Evolutionary conservation across 2,329 filamentous ascomycete genomes (phyloP), one percentile per base, ranked within the genome.

Genomic region (Xylariaceae sp.): DNA sequence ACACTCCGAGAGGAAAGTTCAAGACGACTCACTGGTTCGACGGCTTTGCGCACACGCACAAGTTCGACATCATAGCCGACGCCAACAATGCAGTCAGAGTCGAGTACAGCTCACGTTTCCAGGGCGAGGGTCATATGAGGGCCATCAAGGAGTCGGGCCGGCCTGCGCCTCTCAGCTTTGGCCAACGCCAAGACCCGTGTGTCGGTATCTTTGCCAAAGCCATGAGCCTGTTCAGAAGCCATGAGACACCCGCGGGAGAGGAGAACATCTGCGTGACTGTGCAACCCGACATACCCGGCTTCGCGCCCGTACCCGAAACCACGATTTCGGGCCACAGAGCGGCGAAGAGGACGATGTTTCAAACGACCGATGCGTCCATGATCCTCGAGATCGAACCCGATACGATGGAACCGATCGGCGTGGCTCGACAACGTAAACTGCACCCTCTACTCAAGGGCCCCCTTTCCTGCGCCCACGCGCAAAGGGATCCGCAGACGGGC

Each of bases 11-110:
- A 3, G 77, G 78, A n/a, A 74, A 69, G 0, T 80, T 81, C 52
- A 66, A 70, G 21, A 68, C 81, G 9, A 75, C 71, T 1, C 85
- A 92, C 59, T 92, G 86, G 86, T 92, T 92, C 50, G 87, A 92
- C 56, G 83, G 83, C 5, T 78, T 88, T 42, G 74, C 78, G 3
- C 76, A 85, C 39, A 69, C 78, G 1, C 84, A 90, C 62, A 78
- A 76, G 18, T 90, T 90, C 56, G 72, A 86, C 41, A 83, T 90
- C 21, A 52, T 77, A 3, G 56, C 71, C 13, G 55, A 53, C 12
- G 37, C 52, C 4, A 27, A 38, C 7, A 40, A 46, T 19, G 15
- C 46, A 2, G 51, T 56, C 8, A 63, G 66, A 23, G 81, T 89
- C 3, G 65, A 72, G 16, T 90, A 90, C 58, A 82, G 81, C 5